Conservation (phyloP, 805 yeast genomes). For the Wickerhamomyces mucosus region DNA sequence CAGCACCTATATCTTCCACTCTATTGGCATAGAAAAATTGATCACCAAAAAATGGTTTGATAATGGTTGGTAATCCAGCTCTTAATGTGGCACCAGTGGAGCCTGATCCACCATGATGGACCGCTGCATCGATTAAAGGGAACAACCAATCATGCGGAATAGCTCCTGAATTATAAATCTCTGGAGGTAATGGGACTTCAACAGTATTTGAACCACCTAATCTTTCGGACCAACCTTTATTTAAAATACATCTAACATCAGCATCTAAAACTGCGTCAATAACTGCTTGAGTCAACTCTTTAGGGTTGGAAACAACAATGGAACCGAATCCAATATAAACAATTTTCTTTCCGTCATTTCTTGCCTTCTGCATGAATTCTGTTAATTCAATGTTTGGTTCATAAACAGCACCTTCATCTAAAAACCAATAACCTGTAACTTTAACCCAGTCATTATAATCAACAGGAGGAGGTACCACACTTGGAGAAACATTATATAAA, state of each 20-base stretch:
- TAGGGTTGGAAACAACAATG: slow-evolving; percentile 81
- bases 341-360: slow-evolving; percentile 49
- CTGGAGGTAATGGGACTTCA: slow-evolving; percentile 48
- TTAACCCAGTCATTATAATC: slow-evolving; percentile 95
- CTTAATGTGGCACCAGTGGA: slow-evolving; percentile 88
- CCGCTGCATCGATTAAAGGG: slow-evolving; percentile 83
- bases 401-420: slow-evolving; percentile 53
- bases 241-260: slow-evolving; percentile 77
- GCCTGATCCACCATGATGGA: slow-evolving; percentile 96
- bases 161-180: slow-evolving; percentile 59
- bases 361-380: slow-evolving; percentile 56
- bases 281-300: slow-evolving; percentile 66
- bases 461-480: slow-evolving; percentile 83
- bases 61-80: slow-evolving; percentile 80
- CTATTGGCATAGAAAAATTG: slow-evolving; percentile 87
- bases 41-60: slow-evolving; percentile 95
- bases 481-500: slow-evolving; percentile 80
- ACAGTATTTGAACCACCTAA: slow-evolving; percentile 26
- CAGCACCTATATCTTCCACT: slow-evolving; percentile 84
- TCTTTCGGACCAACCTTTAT: slow-evolving; percentile 93
- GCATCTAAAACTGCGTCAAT: slow-evolving; percentile 71
- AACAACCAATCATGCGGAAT: slow-evolving; percentile 95
- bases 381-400: slow-evolving; percentile 50
- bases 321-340: slow-evolving; percentile 96
- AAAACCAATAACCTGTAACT: slow-evolving; percentile 93